A percentile compares a stretch with the other conserved stretches of the same genome.
Conservation (phyloP, 208 protist genomes). For the Acanthamoeba healyi region DNA sequence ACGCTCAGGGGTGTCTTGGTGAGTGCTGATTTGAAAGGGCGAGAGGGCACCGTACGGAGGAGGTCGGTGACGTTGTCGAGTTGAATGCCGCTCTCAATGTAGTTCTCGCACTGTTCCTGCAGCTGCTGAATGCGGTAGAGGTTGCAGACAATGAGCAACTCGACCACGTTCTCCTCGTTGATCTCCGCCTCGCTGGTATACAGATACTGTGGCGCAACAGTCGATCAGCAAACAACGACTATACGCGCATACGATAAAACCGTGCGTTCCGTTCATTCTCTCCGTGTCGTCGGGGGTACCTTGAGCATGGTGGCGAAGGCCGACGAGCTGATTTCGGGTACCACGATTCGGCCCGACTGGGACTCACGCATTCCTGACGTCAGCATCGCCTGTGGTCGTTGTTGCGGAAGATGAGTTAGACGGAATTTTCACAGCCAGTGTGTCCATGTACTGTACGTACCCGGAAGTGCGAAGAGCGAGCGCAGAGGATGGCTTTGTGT, state of each 20-base stretch:
- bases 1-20: background rate
- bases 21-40: no score
- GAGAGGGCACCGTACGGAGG: slow-evolving; percentile 20
- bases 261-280: background rate
- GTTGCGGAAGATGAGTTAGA: no score
- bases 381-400: background rate
- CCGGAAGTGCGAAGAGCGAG: slow-evolving; percentile 60
- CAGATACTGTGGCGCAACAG: background rate
- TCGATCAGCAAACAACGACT: background rate
- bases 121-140: slow-evolving; percentile 63
- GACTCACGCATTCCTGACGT: slow-evolving; percentile 55
- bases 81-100: slow-evolving; percentile 51
- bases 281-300: background rate
- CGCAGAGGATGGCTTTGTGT: slow-evolving; percentile 58
- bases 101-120: slow-evolving; percentile 72
- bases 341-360: slow-evolving; percentile 24
- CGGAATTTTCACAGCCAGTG: background rate
- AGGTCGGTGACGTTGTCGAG: slow-evolving; percentile 67
- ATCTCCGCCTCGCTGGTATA: slow-evolving; percentile 61
- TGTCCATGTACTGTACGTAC: background rate
- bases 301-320: slow-evolving; percentile 13
- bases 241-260: background rate
- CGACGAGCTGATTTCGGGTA: slow-evolving; percentile 13
- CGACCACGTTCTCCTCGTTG: slow-evolving; percentile 63
- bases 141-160: slow-evolving; percentile 60